Evolutionary conservation across 441 rosid species (phyloP), one percentile per base, ranked within the genome.

Genomic region (Erodium trifolium): DNA sequence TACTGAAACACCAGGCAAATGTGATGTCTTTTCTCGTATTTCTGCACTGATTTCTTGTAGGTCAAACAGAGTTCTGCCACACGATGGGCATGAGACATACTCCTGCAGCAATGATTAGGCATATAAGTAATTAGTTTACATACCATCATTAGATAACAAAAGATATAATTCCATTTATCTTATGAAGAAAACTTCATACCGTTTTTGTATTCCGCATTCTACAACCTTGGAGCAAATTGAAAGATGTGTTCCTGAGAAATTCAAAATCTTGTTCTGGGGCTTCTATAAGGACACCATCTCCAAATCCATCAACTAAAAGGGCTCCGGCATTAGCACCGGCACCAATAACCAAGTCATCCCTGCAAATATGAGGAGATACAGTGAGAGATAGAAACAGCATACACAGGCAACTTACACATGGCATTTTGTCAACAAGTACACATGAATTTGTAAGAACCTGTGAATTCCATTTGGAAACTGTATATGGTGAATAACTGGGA

Each of bases 181-280:
- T 23, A 2, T 23, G 27, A 23, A 0, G 27, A 23, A 23, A 23
- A 23, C 27, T 23, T 65, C 84, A 43, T 88, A 93, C 99, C 79
- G 99, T 93, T 77, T 93, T 93, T 23, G 97, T 93, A 70, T 91
- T 93, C 63, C 99, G 86, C 99, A 93, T 93, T 79, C 99, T 87
- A 84, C 99, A 93, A 72, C 99, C 99, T 78, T 93, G 97, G 17
- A 93, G 84, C 63, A 91, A 79, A 83, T 93, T 91, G 82, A 93
- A 93, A 67, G 99, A 93, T 53, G 97, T 93, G 60, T 86, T 79
- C 71, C 96, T 83, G 55, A 93, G 86, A 74, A 93, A 91, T 75
- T 93, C 97, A 9, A 88, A 84, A 76, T 91, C 99, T 77, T 93
- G 93, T 71, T 79, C 95, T 2, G 77, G 83, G 70, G 97, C 91